These are phyloP conservation scores for Didymella keratinophila DNA, from an alignment of 2,329 filamentous ascomycete species.

Conservation along the genomic window DNA sequence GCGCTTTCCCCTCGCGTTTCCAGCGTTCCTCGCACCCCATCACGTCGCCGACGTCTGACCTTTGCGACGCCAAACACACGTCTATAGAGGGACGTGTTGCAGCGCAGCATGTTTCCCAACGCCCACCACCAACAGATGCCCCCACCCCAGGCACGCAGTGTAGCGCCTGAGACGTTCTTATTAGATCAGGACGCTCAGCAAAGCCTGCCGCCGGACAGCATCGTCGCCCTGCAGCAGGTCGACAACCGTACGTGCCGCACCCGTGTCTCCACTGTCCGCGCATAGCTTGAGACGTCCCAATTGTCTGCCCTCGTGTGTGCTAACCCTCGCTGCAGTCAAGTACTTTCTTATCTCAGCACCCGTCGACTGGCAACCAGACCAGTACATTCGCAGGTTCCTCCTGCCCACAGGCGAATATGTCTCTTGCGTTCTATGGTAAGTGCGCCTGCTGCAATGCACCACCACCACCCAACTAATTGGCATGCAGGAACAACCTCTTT, in stretches of 20 bases:
- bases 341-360: constrained; percentile 99
- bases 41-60: constrained; percentile 39
- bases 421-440: constrained; percentile 90
- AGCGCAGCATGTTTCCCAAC: constrained; percentile 58
- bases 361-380: constrained; percentile 95
- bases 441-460: constrained; percentile 16
- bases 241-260: constrained; percentile 79
- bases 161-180: constrained; percentile 98
- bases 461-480: constrained; percentile 35
- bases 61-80: constrained; percentile 38
- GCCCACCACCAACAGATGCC: constrained; percentile 79
- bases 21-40: constrained; percentile 1
- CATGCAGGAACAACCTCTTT: constrained; percentile 89
- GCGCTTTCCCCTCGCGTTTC: constrained; percentile 42
- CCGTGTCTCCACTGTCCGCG: constrained; percentile 21
- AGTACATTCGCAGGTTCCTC: constrained; percentile 95
- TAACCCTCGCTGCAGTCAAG: constrained; percentile 74
- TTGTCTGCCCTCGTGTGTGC: constrained; percentile 23
- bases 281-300: constrained; percentile 20
- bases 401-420: constrained; percentile 98
- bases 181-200: constrained; percentile 96
- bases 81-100: constrained; percentile 46
- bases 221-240: constrained; percentile 96
- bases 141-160: constrained; percentile 72
- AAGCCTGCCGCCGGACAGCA: constrained; percentile 92